Conservation (phyloP, 2,329 filamentous ascomycete genomes). For the Fusarium odoratissimum region DNA sequence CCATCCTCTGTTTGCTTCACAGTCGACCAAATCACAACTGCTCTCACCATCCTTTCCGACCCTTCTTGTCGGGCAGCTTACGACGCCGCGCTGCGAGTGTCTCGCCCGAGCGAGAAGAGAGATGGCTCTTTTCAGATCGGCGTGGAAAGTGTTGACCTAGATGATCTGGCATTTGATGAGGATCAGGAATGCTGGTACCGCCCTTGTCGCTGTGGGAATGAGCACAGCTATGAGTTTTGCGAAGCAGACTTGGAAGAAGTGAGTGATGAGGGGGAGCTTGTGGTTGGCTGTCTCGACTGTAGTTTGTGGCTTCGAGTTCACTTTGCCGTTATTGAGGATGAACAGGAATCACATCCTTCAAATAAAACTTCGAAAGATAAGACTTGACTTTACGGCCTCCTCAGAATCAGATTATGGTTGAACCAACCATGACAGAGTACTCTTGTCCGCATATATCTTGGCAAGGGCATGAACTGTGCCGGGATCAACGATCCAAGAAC, state of each 20-base stretch:
- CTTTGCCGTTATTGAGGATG: constrained; percentile 64
- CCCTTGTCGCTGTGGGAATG: constrained; percentile 72
- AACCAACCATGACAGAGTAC: background rate
- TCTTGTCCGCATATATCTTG: background rate
- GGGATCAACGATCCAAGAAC: no score
- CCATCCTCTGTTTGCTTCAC: constrained; percentile 61
- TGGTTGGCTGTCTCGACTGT: constrained; percentile 74
- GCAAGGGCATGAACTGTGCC: background rate
- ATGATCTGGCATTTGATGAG: constrained; percentile 69
- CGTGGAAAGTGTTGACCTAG: constrained; percentile 72
- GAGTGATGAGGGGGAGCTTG: constrained; percentile 67
- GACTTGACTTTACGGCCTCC: constrained; percentile 33
- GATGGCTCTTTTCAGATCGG: constrained; percentile 63
- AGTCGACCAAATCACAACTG: constrained; percentile 72
- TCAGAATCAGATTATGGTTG: background rate
- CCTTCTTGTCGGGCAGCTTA: constrained; percentile 63
- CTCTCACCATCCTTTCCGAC: constrained; percentile 67
- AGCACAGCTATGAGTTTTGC: constrained; percentile 67
- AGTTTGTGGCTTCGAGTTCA: constrained; percentile 74
- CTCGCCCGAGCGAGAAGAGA: constrained; percentile 38
- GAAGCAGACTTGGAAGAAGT: constrained; percentile 71
- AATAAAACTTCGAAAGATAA: constrained; percentile 29
- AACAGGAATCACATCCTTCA: constrained; percentile 23
- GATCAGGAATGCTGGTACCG: constrained; percentile 63
- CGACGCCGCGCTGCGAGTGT: constrained; percentile 60